Evolutionary conservation across 2,329 filamentous ascomycete species (phyloP).

Genomic region (Lojkania enalia): DNA sequence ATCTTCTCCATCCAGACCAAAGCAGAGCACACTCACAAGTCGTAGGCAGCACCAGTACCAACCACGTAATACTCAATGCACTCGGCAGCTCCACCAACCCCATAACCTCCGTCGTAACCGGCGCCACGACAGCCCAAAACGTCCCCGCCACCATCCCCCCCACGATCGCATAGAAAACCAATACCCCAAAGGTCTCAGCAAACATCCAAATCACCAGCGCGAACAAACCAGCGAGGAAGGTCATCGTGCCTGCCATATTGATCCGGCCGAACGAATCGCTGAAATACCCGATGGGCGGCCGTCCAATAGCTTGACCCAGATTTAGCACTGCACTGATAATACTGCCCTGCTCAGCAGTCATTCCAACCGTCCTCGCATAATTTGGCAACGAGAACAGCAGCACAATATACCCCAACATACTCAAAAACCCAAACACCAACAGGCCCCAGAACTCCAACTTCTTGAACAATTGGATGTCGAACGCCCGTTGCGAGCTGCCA

Average conservation of each 20-base stretch:
- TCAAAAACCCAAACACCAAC: slow-evolving; percentile 69
- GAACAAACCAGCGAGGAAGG: slow-evolving; percentile 65
- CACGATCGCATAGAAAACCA: slow-evolving; percentile 71
- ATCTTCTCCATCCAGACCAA: slow-evolving; percentile 6
- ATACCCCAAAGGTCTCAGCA: slow-evolving; percentile 66
- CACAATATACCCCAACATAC: slow-evolving; percentile 73
- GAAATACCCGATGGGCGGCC: slow-evolving; percentile 72
- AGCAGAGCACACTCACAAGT: slow-evolving; percentile 58
- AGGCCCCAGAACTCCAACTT: slow-evolving; percentile 66
- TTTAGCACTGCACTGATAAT: slow-evolving; percentile 76
- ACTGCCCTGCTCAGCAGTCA: slow-evolving; percentile 68
- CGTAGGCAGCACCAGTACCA: slow-evolving; percentile 69
- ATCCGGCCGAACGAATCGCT: slow-evolving; percentile 71
- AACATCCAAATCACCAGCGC: slow-evolving; percentile 74
- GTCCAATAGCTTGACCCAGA: slow-evolving; percentile 65
- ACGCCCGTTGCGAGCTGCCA: slow-evolving; percentile 67
- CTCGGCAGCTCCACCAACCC: slow-evolving; percentile 70
- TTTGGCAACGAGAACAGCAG: slow-evolving; percentile 77
- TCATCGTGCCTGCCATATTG: slow-evolving; percentile 70
- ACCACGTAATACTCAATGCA: slow-evolving; percentile 71
- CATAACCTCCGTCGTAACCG: slow-evolving; percentile 74
- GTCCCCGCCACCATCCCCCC: slow-evolving; percentile 69
- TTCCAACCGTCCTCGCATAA: slow-evolving; percentile 70
- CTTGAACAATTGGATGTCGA: slow-evolving; percentile 66
- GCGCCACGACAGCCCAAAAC: slow-evolving; percentile 66